These are phyloP conservation scores for Talinum fruticosum DNA, from an alignment of 148 eudicot genomes.

Conservation along the genomic window DNA sequence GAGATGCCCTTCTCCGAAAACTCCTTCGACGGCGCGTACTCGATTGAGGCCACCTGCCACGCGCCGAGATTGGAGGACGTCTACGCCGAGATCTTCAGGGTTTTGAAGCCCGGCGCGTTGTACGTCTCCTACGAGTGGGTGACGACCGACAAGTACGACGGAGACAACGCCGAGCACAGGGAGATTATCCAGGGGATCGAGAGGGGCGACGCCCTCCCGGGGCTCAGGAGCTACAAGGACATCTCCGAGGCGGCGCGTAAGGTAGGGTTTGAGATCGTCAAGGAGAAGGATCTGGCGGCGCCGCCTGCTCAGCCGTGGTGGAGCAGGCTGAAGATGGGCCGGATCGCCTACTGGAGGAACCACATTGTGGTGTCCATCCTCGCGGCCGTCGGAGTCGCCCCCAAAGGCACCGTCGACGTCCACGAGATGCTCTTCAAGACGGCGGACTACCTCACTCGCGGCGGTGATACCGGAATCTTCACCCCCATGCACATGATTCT, in stretches of 20 bases:
- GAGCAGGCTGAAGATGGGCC: constrained; percentile 53
- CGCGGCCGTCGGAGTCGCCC: constrained; percentile 43
- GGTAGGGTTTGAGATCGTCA: constrained; percentile 46
- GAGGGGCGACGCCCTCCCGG: constrained; percentile 47
- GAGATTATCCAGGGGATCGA: constrained; percentile 53
- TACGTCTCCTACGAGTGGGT: constrained; percentile 61
- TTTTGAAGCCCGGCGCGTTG: constrained; percentile 45
- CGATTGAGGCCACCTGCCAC: constrained; percentile 58
- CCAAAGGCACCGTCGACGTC: constrained; percentile 53
- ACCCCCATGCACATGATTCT: constrained; percentile 57
- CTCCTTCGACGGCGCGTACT: constrained; percentile 50
- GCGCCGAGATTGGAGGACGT: constrained; percentile 54
- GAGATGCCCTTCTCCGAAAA: constrained; percentile 41
- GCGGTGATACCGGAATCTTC: constrained; percentile 52
- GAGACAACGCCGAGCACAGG: constrained; percentile 32
- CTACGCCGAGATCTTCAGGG: constrained; percentile 42
- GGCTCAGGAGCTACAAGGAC: constrained; percentile 36
- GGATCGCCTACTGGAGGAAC: constrained; percentile 50
- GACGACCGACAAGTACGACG: constrained; percentile 36
- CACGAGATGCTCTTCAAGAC: constrained; percentile 56
- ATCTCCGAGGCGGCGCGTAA: constrained; percentile 34
- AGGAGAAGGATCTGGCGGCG: constrained; percentile 41
- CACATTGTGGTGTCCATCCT: constrained; percentile 37
- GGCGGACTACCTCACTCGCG: constrained; percentile 41
- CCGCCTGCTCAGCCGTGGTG: constrained; percentile 56